Percentiles rank a stretch among this genome's conserved stretches.
phyloP scores from a whole-genome alignment of 306 rosid genomes.

The Quercus bicolor region DNA sequence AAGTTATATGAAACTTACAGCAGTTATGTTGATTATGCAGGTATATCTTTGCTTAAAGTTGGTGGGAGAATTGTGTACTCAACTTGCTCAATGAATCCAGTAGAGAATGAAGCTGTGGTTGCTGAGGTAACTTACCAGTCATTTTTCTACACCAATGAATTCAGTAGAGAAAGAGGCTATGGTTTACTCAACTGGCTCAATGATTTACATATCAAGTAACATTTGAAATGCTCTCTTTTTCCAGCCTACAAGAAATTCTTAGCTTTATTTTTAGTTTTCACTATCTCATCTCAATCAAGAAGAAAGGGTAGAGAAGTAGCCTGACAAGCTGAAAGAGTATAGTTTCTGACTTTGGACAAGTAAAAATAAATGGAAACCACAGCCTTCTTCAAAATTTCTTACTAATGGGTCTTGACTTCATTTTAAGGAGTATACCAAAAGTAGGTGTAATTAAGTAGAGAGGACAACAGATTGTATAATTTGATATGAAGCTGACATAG shows the following conservation, averaged over 20 bases:
- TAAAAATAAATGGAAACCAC: background rate
- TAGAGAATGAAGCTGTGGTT: constrained; percentile 97
- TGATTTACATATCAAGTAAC: background rate
- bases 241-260: background rate
- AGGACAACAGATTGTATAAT: background rate
- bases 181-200: background rate
- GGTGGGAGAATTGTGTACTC: constrained; percentile 98
- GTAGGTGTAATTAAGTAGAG: background rate
- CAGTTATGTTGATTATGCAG: constrained; percentile 40
- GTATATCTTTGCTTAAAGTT: constrained; percentile 79
- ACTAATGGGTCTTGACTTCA: background rate
- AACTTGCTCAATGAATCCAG: constrained; percentile 97
- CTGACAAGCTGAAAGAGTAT: background rate
- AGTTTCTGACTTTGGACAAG: background rate
- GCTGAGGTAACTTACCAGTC: constrained; percentile 61
- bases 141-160: background rate
- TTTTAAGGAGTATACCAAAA: background rate
- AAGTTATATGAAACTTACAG: background rate
- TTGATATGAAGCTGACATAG: background rate
- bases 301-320: background rate
- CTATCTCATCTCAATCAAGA: background rate
- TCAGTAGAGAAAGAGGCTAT: background rate
- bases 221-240: background rate
- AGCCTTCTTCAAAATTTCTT: background rate
- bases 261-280: background rate